A percentile compares a stretch with the other conserved stretches of the same genome.
phyloP scores from a whole-genome alignment of 495 filamentous ascomycete species.

The Penicillium manginii region DNA sequence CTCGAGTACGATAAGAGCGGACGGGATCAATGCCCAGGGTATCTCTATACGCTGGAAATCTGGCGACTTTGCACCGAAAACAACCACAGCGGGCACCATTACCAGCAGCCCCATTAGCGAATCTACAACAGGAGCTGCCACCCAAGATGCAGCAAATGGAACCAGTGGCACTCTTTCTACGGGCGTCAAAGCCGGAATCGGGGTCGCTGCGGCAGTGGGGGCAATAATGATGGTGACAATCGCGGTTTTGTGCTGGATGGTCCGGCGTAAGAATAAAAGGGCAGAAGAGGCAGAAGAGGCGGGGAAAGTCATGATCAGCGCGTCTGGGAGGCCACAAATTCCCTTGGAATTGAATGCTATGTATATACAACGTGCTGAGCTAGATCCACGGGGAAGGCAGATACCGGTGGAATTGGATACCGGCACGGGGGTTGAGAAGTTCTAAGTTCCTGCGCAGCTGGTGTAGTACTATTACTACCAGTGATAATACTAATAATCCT shows the following conservation, averaged over 20 bases:
- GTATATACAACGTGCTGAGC: not conserved
- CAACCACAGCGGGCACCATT: slow-evolving; percentile 2
- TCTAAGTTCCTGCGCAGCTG: not conserved
- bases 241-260: not conserved
- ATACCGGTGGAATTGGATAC: not conserved
- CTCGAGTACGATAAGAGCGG: not conserved
- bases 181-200: not conserved
- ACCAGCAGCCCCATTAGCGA: not conserved
- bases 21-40: slow-evolving; percentile 6
- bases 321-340: no score
- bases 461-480: no score
- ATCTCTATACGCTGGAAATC: slow-evolving; percentile 6
- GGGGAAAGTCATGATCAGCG: not conserved
- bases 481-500: no score
- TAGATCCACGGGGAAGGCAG: not conserved
- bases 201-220: slow-evolving; percentile 1
- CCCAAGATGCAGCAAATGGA: not conserved
- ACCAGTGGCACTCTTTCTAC: not conserved
- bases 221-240: slow-evolving; percentile 1
- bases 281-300: not conserved
- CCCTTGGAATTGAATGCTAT: not conserved
- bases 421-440: not conserved
- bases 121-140: not conserved
- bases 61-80: not conserved
- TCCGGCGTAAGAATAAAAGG: not conserved